Evolutionary conservation across 352 stramenopile genomes (phyloP).

Genomic region (Elongisporangium anandrum): DNA sequence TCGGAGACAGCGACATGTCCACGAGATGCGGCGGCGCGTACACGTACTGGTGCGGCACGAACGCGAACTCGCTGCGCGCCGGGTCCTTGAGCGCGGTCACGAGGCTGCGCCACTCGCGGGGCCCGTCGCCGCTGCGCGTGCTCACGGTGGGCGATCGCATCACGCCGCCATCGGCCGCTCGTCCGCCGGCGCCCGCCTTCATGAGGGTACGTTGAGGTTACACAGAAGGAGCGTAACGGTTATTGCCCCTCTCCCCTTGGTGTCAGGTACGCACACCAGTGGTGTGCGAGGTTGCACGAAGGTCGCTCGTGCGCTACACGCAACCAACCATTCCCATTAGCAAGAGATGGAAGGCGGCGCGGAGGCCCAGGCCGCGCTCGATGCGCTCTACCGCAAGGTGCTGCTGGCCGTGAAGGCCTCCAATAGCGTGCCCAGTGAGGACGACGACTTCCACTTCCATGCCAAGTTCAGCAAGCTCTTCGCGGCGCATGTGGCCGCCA

Average conservation of each 20-base stretch:
- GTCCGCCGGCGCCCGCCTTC: slow-evolving; percentile 7
- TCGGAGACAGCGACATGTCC: slow-evolving; percentile 22
- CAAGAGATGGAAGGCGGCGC: slow-evolving; percentile 6
- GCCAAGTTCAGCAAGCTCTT: slow-evolving; percentile 69
- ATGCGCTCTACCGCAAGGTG: slow-evolving; percentile 71
- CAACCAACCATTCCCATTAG: neutral
- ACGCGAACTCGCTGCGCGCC: slow-evolving; percentile 72
- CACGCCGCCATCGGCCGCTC: slow-evolving; percentile 4
- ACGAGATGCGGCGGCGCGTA: slow-evolving; percentile 35
- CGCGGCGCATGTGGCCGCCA: slow-evolving; percentile 23
- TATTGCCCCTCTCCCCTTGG: too few relatives aligned
- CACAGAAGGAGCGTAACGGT: too few relatives aligned
- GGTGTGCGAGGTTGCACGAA: slow-evolving; percentile 1
- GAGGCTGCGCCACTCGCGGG: slow-evolving; percentile 54
- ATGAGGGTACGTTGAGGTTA: too few relatives aligned
- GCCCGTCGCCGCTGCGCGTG: neutral
- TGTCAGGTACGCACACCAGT: too few relatives aligned
- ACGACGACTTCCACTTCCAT: slow-evolving; percentile 85
- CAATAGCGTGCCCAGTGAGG: slow-evolving; percentile 68
- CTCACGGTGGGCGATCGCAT: slow-evolving; percentile 1
- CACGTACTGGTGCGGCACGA: slow-evolving; percentile 80
- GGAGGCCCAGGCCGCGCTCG: slow-evolving; percentile 33
- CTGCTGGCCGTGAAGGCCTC: slow-evolving; percentile 77
- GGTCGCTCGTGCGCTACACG: slow-evolving; percentile 1
- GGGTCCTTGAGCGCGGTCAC: slow-evolving; percentile 61